Conservation (phyloP, 1,284 basidiomycete species). For the Schizophyllum commune region DNA sequence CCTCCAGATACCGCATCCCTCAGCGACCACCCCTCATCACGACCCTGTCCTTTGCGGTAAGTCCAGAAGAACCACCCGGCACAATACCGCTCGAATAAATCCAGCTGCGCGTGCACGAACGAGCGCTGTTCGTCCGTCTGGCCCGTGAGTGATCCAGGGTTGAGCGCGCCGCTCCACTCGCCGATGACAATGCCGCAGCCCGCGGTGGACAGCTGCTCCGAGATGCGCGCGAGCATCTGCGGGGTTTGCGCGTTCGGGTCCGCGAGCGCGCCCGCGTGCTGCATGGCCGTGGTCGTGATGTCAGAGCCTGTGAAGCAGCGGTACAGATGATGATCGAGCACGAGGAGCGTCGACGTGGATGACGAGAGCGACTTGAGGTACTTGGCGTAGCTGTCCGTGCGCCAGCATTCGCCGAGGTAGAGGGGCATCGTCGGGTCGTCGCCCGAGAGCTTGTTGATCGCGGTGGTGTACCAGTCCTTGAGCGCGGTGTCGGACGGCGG, state of each 20-base stretch:
- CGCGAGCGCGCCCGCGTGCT: constrained; percentile 44
- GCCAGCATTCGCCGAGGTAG: constrained; percentile 78
- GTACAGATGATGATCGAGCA: constrained; percentile 83
- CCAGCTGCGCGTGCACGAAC: constrained; percentile 63
- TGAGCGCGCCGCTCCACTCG: constrained; percentile 82
- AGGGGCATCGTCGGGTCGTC: constrained; percentile 52
- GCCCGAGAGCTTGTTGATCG: constrained; percentile 48
- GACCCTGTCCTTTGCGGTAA: constrained; percentile 64
- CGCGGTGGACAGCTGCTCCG: constrained; percentile 34
- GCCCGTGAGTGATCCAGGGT: constrained; percentile 55
- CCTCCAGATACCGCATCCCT: constrained; percentile 60
- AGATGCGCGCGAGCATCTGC: constrained; percentile 34
- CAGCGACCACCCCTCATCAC: constrained; percentile 76
- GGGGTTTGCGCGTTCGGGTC: constrained; percentile 34
- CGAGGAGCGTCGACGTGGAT: constrained; percentile 36
- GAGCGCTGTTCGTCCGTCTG: constrained; percentile 38
- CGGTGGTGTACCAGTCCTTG: constrained; percentile 58
- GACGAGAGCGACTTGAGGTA: constrained; percentile 33
- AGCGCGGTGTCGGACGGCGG: constrained; percentile 43
- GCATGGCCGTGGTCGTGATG: constrained; percentile 43
- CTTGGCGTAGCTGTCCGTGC: constrained; percentile 57
- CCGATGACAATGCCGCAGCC: constrained; percentile 65
- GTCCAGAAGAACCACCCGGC: constrained; percentile 89
- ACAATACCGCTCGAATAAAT: constrained; percentile 57
- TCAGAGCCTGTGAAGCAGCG: constrained; percentile 73